A percentile compares a stretch with the other conserved stretches of the same genome.
Evolutionary conservation across 177 flowering plant species (phyloP).

Genomic region (Vitis hybrid): DNA sequence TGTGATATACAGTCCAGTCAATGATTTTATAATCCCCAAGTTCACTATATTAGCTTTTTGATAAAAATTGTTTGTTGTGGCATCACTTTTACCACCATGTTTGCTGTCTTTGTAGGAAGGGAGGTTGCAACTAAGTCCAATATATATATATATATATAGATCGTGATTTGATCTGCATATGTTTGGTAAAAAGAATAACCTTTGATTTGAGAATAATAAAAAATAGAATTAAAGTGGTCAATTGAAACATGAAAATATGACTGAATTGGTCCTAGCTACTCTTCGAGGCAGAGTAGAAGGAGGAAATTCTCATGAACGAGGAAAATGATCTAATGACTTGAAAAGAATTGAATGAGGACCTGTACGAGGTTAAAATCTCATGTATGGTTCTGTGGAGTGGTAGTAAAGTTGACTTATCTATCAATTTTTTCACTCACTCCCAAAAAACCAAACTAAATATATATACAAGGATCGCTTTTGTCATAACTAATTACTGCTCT

Average conservation of each 20-base stretch:
- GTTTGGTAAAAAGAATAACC: not conserved
- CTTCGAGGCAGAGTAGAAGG: not conserved
- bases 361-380: not conserved
- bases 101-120: too few relatives aligned
- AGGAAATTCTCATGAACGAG: not conserved
- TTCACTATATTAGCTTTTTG: too few relatives aligned
- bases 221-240: not conserved
- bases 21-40: too few relatives aligned
- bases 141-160: too few relatives aligned
- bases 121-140: too few relatives aligned
- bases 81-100: too few relatives aligned
- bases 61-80: too few relatives aligned
- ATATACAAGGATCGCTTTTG: too few relatives aligned
- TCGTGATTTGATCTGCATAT: too few relatives aligned
- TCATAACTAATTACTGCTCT: accelerated
- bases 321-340: not conserved
- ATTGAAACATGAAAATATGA: not conserved
- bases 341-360: not conserved
- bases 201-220: not conserved
- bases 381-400: accelerated
- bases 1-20: too few relatives aligned
- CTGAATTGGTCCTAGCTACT: not conserved
- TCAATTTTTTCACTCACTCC: too few relatives aligned
- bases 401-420: not conserved
- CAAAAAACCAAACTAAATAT: too few relatives aligned